These are phyloP conservation scores for Fusarium guadeloupense DNA, from an alignment of 2,329 filamentous ascomycete species.

Conservation along the genomic window DNA sequence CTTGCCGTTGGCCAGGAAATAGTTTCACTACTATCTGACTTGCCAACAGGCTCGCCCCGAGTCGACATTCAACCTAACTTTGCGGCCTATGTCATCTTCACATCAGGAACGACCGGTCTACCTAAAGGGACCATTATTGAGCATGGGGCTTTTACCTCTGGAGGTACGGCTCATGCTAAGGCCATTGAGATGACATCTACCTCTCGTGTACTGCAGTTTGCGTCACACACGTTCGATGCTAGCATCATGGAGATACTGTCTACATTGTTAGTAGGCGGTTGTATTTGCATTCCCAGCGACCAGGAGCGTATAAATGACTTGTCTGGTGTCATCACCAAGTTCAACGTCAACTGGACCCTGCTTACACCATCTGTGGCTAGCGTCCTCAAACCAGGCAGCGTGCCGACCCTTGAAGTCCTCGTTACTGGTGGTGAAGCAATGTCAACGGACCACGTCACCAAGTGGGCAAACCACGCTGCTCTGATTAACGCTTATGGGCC, in stretches of 20 bases:
- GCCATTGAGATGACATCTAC: constrained; percentile 13
- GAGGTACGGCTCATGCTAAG: constrained; percentile 27
- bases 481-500: constrained; percentile 35
- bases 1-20: background rate
- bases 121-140: constrained; percentile 35
- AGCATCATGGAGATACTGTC: constrained; percentile 38
- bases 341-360: constrained; percentile 26
- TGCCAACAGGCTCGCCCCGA: background rate
- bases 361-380: constrained; percentile 31
- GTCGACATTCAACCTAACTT: background rate
- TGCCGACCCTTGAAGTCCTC: constrained; percentile 7
- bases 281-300: constrained; percentile 25
- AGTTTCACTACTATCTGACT: background rate
- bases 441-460: constrained; percentile 14
- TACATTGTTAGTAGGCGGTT: constrained; percentile 34
- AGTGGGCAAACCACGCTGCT: constrained; percentile 18
- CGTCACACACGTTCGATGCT: constrained; percentile 21
- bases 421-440: constrained; percentile 29
- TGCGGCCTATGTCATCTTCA: constrained; percentile 34
- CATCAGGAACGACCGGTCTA: constrained; percentile 32
- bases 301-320: constrained; percentile 29
- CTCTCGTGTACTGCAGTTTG: constrained; percentile 32
- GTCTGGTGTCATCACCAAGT: constrained; percentile 7
- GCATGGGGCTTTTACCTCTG: constrained; percentile 20
- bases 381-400: constrained; percentile 18